These are phyloP conservation scores for Pythium guiyangense DNA, from an alignment of 352 stramenopile species.

Conservation along the genomic window DNA sequence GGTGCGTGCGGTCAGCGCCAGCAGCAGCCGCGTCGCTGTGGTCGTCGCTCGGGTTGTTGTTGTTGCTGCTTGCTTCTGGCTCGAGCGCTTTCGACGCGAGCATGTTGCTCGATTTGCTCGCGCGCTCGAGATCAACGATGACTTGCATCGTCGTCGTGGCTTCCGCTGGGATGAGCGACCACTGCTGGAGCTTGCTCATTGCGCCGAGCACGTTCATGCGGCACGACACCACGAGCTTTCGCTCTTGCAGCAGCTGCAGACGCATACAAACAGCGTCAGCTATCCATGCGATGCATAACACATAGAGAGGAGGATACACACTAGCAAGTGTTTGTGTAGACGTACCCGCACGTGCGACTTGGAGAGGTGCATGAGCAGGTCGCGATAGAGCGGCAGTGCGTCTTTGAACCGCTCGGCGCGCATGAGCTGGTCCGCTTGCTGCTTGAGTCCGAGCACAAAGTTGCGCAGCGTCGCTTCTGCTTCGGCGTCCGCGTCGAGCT, in stretches of 20 bases:
- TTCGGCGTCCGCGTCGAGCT: slow-evolving; percentile 37
- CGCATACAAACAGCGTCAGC: not conserved
- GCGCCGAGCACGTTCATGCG: slow-evolving; percentile 60
- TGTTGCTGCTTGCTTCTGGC: slow-evolving; percentile 9
- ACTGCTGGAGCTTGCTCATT: slow-evolving; percentile 56
- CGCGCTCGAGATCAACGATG: slow-evolving; percentile 35
- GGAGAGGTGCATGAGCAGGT: slow-evolving; percentile 68
- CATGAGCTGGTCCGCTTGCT: slow-evolving; percentile 62
- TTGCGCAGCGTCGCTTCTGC: slow-evolving; percentile 35
- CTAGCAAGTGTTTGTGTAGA: not conserved
- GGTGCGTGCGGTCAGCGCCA: not conserved
- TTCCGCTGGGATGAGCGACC: slow-evolving; percentile 40
- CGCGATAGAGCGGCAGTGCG: slow-evolving; percentile 56
- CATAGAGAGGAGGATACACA: not conserved
- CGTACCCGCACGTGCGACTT: slow-evolving; percentile 55
- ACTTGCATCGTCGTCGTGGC: slow-evolving; percentile 39
- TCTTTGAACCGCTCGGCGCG: slow-evolving; percentile 38
- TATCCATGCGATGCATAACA: too few relatives aligned
- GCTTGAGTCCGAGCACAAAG: slow-evolving; percentile 47
- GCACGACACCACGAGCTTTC: slow-evolving; percentile 60
- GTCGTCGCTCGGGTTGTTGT: slow-evolving; percentile 6
- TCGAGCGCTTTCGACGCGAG: not conserved
- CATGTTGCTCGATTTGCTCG: slow-evolving; percentile 12
- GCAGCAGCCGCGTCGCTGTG: not conserved
- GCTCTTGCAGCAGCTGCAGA: slow-evolving; percentile 35